These are phyloP conservation scores for Yamadazyma diospyri DNA, from an alignment of 1,139 yeast genomes.

Conservation along the genomic window DNA sequence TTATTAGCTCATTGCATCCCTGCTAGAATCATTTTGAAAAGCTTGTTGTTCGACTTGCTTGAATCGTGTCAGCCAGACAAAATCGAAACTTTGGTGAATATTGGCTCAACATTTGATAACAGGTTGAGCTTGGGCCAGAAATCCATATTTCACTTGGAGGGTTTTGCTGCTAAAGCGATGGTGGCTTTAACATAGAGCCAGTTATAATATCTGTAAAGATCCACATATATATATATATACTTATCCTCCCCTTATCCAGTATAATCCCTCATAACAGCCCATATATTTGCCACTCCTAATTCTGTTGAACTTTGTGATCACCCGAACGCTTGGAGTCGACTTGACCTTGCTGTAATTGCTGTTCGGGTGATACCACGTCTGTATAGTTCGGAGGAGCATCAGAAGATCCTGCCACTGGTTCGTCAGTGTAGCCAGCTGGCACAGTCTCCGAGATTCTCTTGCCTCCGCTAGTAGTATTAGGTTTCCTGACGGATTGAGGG, in stretches of 20 bases:
- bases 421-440: conserved; percentile 5
- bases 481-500: conserved; percentile 1
- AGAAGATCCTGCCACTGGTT: conserved; percentile 11
- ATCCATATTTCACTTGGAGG: conserved; percentile 92
- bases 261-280: too few relatives aligned
- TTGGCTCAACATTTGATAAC: conserved; percentile 80
- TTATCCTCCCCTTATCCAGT: too few relatives aligned
- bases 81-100: conserved; percentile 54
- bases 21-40: conserved; percentile 70
- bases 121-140: conserved; percentile 82
- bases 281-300: too few relatives aligned
- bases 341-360: conserved; percentile 8
- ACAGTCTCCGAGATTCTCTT: neutral
- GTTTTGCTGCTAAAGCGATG: conserved; percentile 88
- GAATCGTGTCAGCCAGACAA: conserved; percentile 32
- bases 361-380: conserved; percentile 12
- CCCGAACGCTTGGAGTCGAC: conserved; percentile 20
- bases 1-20: conserved; percentile 92
- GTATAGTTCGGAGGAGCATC: conserved; percentile 15
- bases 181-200: conserved; percentile 21
- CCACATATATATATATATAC: too few relatives aligned
- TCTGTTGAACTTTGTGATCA: conserved; percentile 33
- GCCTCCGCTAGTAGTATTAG: neutral
- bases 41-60: conserved; percentile 58
- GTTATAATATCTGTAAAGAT: conserved; percentile 1